phyloP scores from a whole-genome alignment of 305 asterid species.

The Fraxinus xanthoxyloides region DNA sequence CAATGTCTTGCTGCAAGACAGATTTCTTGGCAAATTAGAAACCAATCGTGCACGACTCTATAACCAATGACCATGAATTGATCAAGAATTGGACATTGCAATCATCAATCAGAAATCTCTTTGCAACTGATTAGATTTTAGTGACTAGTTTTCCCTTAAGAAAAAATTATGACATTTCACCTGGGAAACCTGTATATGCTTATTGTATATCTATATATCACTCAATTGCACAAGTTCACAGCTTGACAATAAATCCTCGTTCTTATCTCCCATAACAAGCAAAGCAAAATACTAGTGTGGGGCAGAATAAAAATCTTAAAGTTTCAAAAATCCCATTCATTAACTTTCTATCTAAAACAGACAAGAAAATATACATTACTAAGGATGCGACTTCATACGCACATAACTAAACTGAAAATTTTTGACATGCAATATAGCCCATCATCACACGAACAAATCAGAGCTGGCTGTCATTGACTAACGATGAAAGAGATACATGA shows the following conservation, averaged over 20 bases:
- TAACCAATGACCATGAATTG: neutral
- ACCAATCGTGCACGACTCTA: neutral
- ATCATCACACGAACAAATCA: neutral
- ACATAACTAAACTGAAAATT: neutral
- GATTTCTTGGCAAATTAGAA: constrained; percentile 12
- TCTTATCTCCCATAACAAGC: neutral
- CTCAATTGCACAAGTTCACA: neutral
- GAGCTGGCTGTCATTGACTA: neutral
- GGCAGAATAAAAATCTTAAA: neutral
- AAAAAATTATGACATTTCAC: neutral
- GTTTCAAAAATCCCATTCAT: neutral
- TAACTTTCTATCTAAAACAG: neutral
- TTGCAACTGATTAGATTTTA: neutral
- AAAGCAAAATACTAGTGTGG: neutral
- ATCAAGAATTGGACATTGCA: neutral
- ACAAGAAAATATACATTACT: neutral
- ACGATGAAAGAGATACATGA: neutral
- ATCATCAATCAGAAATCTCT: neutral
- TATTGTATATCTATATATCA: neutral
- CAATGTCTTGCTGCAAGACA: constrained; percentile 61
- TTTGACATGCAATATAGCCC: neutral
- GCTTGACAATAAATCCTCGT: neutral
- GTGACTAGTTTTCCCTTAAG: neutral
- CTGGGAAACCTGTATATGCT: neutral
- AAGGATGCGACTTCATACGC: neutral